Percentiles rank a stretch among this genome's conserved stretches.
phyloP scores from a whole-genome alignment of 768 basidiomycete genomes.

The Tylopilus sp. region DNA sequence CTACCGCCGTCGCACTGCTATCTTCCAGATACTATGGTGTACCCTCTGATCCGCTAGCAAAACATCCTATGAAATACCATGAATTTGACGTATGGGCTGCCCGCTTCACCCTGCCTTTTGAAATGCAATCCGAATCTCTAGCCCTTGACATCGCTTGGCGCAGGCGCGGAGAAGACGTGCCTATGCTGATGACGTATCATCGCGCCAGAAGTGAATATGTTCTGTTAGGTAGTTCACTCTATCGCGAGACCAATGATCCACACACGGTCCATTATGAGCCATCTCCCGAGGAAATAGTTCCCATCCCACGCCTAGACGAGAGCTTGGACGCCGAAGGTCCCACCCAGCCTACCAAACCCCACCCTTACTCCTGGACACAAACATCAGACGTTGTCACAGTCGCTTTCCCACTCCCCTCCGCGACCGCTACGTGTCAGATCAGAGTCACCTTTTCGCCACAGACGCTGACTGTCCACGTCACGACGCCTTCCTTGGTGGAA shows the following conservation, averaged over 20 bases:
- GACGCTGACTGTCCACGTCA: constrained; percentile 63
- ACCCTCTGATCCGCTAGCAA: constrained; percentile 17
- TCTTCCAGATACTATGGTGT: constrained; percentile 54
- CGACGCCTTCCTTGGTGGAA: constrained; percentile 29
- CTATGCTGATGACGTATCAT: constrained; percentile 53
- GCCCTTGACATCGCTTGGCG: constrained; percentile 64
- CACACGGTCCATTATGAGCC: constrained; percentile 48
- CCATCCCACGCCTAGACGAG: constrained; percentile 64
- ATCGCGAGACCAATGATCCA: constrained; percentile 40
- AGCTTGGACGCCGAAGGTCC: constrained; percentile 41
- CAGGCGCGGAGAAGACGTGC: constrained; percentile 67
- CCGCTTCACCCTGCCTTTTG: constrained; percentile 44
- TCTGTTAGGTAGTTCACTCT: constrained; percentile 56
- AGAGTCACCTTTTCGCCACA: constrained; percentile 62
- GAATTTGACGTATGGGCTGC: constrained; percentile 69
- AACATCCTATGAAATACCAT: constrained; percentile 27
- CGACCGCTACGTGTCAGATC: constrained; percentile 60
- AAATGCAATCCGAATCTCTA: constrained; percentile 29
- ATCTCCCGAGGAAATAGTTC: constrained; percentile 59
- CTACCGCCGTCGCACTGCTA: constrained; percentile 44
- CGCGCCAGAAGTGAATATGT: constrained; percentile 45
- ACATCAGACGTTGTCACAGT: constrained; percentile 79
- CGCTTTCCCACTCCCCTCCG: constrained; percentile 77
- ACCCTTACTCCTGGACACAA: constrained; percentile 94
- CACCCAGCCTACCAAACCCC: constrained; percentile 46